These are phyloP conservation scores for Solanum rostratum DNA, from an alignment of 257 asterid genomes.

Conservation along the genomic window DNA sequence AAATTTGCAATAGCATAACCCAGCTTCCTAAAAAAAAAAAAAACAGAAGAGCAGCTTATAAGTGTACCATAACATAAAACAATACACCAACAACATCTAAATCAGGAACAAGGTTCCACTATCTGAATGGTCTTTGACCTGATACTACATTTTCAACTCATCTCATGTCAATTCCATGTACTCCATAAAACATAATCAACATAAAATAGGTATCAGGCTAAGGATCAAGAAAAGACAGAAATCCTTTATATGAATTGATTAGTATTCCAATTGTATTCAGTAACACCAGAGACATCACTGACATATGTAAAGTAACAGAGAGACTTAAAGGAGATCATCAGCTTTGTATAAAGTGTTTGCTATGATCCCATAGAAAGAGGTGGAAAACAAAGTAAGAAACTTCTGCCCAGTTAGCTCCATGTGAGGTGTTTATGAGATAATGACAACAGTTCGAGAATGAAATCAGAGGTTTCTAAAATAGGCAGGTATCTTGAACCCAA, in stretches of 20 bases:
- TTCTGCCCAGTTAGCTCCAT: background rate
- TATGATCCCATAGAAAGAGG: background rate
- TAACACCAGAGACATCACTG: background rate
- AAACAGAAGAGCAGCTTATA: background rate
- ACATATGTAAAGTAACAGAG: background rate
- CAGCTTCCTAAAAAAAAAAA: conserved; percentile 41
- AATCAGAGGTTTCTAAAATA: background rate
- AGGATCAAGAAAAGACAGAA: background rate
- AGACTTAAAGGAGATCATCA: background rate
- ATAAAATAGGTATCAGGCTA: background rate
- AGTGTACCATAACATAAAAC: background rate
- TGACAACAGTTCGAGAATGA: background rate
- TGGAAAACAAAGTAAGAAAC: background rate
- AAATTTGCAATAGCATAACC: conserved; percentile 53
- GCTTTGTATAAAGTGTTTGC: background rate
- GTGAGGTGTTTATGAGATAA: background rate
- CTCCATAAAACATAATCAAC: background rate
- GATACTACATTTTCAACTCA: background rate
- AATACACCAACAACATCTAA: background rate
- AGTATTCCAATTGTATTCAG: background rate
- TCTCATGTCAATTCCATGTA: background rate
- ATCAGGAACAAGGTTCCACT: background rate
- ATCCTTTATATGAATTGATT: background rate
- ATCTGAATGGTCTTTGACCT: background rate
- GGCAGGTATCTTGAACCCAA: background rate